These are phyloP conservation scores for Talaromyces stipitatus DNA, from an alignment of 495 filamentous ascomycete species.

Conservation along the genomic window DNA sequence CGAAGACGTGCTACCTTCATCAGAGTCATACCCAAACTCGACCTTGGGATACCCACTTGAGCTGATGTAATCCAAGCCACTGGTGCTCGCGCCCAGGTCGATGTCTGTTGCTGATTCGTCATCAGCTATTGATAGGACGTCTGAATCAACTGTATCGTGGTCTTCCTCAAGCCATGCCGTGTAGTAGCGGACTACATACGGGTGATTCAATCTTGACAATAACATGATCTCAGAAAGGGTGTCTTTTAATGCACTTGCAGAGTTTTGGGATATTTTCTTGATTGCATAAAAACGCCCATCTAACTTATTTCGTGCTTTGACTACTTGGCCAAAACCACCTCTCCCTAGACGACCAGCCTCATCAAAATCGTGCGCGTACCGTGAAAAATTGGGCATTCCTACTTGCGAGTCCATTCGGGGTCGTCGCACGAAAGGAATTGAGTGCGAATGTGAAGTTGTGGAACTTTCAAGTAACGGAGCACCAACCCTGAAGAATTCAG, in stretches of 20 bases:
- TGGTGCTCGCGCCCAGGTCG: constrained; percentile 58
- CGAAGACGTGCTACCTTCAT: constrained; percentile 39
- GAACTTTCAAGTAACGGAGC: constrained; percentile 32
- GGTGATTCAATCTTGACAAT: constrained; percentile 86
- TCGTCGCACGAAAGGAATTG: constrained; percentile 30
- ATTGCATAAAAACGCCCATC: constrained; percentile 91
- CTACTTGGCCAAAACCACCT: constrained; percentile 95
- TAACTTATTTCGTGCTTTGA: constrained; percentile 88
- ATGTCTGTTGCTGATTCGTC: constrained; percentile 31
- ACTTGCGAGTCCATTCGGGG: constrained; percentile 42
- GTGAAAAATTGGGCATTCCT: constrained; percentile 43
- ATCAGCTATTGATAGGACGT: constrained; percentile 50
- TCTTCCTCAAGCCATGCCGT: constrained; percentile 90
- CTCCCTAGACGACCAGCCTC: constrained; percentile 84
- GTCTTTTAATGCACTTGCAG: constrained; percentile 69
- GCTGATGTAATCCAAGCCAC: constrained; percentile 89
- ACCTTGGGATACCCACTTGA: constrained; percentile 74
- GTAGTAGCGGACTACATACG: constrained; percentile 92
- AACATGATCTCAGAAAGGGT: constrained; percentile 88
- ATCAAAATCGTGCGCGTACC: constrained; percentile 82
- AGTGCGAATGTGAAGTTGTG: constrained; percentile 29
- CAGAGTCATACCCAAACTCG: constrained; percentile 68
- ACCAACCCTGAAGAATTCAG: constrained; percentile 69
- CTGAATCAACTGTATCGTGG: constrained; percentile 45
- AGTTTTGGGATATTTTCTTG: constrained; percentile 87